These are phyloP conservation scores for Xanthoparmelia taractica DNA, from an alignment of 495 filamentous ascomycete species.

Conservation along the genomic window DNA sequence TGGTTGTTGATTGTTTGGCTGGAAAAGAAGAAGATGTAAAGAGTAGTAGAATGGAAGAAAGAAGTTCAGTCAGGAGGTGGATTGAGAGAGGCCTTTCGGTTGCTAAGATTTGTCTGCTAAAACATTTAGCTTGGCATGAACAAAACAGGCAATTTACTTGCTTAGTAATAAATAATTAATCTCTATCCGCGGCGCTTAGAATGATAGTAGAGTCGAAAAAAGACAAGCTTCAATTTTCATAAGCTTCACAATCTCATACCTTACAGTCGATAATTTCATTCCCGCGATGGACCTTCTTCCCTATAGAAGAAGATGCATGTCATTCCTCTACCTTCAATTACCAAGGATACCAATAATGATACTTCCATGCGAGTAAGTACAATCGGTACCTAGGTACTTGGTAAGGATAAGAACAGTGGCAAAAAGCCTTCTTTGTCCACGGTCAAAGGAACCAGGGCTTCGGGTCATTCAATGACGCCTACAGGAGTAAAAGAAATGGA, in stretches of 20 bases:
- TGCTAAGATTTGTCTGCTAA: neutral
- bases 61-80: conserved; percentile 24
- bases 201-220: neutral
- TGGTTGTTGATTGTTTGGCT: conserved; percentile 7
- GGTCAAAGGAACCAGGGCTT: neutral
- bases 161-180: no score
- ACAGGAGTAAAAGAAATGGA: neutral
- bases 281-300: no score
- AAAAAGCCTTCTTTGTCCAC: neutral
- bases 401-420: neutral
- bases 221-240: neutral
- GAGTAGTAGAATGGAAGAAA: no score
- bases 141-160: neutral
- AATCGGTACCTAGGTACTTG: no score
- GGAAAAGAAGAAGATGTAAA: conserved; percentile 21
- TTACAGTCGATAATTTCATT: no score
- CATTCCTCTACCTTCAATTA: neutral
- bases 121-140: neutral
- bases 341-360: no score
- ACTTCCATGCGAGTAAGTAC: neutral
- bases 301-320: no score
- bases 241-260: no score
- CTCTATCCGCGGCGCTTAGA: neutral
- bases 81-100: neutral
- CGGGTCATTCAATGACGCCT: neutral